Evolutionary conservation across 2,329 filamentous ascomycete species (phyloP), one percentile per base, ranked within the genome.

Genomic region (Zasmidium citrigriseum): DNA sequence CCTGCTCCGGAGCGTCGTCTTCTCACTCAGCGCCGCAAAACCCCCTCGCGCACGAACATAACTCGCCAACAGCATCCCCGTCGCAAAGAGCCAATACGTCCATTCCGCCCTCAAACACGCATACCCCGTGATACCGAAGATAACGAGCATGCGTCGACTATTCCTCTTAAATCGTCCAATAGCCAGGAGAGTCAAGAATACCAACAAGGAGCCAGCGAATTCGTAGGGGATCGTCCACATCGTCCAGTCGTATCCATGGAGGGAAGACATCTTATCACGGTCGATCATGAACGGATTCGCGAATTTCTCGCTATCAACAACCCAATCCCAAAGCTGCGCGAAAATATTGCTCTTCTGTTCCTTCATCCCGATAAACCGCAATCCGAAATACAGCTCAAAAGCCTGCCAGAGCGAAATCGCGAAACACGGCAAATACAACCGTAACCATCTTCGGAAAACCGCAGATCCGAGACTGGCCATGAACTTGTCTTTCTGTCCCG

Each of bases 181-280:
- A 4, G 52, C 55, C 34, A 64, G 29, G 20, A 62, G 38, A 7
- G 59, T 22, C 23, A 46, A 18, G 25, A 59, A 64, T 18, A 64
- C 52, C 25, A 63, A 38, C 46, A 64, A 24, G 4, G 55, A 59
- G 7, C 62, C 62, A 18, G 57, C 52, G 24, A 54, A 64, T 41
- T 64, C 62, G 25, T 61, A 60, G 11, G 62, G 62, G 24, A 64
- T 64, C n/a, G 62, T 64, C 62, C 62, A 64, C 63, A 65, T 62
- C 11, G 61, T 63, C 56, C 57, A 65, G 53, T 65, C 59, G 45
- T 65, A 65, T 3, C 34, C 49, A 45, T 65, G 59, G 9, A 60
- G 25, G 14, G 50, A 29, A 16, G 52, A 34, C 2, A 22, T 34
- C 12, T 27, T 18, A 21, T 54, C 25, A 18, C 61, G 58, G 24